phyloP scores from a whole-genome alignment of 345 rosid species.

The Dovyalis caffra region DNA sequence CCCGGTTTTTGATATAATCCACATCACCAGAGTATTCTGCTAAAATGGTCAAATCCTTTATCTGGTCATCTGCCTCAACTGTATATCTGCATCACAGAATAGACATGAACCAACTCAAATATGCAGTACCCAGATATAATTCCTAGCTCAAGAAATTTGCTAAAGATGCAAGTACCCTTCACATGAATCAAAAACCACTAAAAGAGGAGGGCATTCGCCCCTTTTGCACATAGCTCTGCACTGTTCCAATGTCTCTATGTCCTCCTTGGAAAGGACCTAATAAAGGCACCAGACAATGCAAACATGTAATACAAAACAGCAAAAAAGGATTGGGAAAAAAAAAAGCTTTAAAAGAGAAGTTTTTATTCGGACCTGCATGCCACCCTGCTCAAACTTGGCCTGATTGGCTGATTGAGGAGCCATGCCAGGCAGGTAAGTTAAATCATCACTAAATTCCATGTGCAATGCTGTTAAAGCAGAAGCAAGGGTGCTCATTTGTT shows the following conservation, averaged over 20 bases:
- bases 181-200: constrained; percentile 75
- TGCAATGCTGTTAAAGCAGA: constrained; percentile 67
- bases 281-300: not conserved
- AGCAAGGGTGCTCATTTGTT: constrained; percentile 84
- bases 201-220: constrained; percentile 84
- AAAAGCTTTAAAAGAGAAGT: not conserved
- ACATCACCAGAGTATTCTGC: constrained; percentile 92
- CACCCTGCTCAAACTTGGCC: constrained; percentile 70
- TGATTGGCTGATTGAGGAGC: constrained; percentile 79
- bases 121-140: constrained; percentile 11
- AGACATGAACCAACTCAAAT: constrained; percentile 10
- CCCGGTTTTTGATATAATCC: constrained; percentile 73
- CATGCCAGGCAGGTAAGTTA: constrained; percentile 59
- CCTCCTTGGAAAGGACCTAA: constrained; percentile 78
- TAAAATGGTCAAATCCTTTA: constrained; percentile 81
- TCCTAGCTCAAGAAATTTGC: constrained; percentile 8
- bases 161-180: constrained; percentile 62
- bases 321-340: not conserved
- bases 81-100: constrained; percentile 59
- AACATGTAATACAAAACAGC: not conserved
- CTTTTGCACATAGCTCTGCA: constrained; percentile 71
- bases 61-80: constrained; percentile 76
- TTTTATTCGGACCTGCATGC: constrained; percentile 69
- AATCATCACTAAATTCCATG: constrained; percentile 65
- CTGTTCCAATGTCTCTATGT: constrained; percentile 61